These are phyloP conservation scores for Eucalyptus microcorys DNA, from an alignment of 345 rosid species.

Conservation along the genomic window DNA sequence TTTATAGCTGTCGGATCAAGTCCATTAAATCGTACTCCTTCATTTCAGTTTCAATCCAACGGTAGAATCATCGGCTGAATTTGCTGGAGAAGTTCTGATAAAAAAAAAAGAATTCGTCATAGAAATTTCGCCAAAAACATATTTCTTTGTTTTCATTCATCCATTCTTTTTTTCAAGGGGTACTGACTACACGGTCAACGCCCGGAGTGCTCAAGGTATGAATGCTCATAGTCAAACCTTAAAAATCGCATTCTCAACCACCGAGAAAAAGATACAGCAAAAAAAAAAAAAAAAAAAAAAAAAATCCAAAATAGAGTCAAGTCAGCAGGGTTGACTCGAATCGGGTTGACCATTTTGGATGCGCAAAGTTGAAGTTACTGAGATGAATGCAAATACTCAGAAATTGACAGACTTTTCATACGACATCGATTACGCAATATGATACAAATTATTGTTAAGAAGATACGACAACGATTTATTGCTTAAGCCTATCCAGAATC, in stretches of 20 bases:
- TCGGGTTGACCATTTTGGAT: not conserved
- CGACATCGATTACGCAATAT: not conserved
- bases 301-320: not conserved
- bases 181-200: not conserved
- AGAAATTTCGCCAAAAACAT: too few relatives aligned
- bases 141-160: not conserved
- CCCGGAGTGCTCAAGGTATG: not conserved
- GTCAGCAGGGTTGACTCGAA: not conserved
- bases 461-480: accelerated
- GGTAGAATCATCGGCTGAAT: not conserved
- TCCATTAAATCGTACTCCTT: not conserved
- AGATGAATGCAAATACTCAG: not conserved
- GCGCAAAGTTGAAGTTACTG: not conserved
- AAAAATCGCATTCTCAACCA: not conserved
- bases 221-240: not conserved
- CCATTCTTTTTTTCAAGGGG: not conserved
- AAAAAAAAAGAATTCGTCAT: too few relatives aligned
- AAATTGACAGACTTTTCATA: not conserved
- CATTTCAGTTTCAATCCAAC: not conserved
- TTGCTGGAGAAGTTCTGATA: not conserved
- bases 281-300: not conserved
- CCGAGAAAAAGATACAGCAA: not conserved
- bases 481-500: not conserved
- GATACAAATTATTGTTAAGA: not conserved
- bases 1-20: not conserved